These are phyloP conservation scores for Lunularia cruciata DNA, from an alignment of 225 moss, liverwort and hornwort species.

Conservation along the genomic window DNA sequence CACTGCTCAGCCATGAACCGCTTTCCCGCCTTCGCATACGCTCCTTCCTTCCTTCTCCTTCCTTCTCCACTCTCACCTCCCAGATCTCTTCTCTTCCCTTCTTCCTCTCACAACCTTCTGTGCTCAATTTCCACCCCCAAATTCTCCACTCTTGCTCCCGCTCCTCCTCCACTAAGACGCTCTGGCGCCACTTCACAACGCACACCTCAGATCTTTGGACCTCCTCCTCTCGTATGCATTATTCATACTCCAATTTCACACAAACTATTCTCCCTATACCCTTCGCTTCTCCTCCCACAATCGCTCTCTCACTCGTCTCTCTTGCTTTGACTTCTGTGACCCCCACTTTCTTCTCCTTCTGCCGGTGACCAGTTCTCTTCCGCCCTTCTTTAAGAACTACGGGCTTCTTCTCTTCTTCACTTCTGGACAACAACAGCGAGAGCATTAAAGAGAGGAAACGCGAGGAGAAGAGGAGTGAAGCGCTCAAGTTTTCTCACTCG, in stretches of 20 bases:
- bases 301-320: background rate
- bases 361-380: background rate
- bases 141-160: background rate
- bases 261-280: background rate
- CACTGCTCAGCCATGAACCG: background rate
- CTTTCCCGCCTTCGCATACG: slow-evolving; percentile 13
- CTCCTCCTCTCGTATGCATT: no score
- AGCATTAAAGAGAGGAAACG: no score
- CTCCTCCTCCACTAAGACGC: no score
- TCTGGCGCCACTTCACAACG: no score
- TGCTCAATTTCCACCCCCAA: background rate
- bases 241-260: background rate
- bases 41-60: background rate
- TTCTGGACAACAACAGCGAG: no score
- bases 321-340: background rate
- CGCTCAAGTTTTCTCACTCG: no score
- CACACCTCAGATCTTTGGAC: no score
- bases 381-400: no score
- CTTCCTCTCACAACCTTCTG: background rate
- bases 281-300: background rate
- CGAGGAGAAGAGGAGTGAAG: no score
- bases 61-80: background rate
- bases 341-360: background rate
- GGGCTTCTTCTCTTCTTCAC: background rate
- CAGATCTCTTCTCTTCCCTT: background rate